Conservation (phyloP, 805 yeast species). For the Cyberlindnera amylophila region DNA sequence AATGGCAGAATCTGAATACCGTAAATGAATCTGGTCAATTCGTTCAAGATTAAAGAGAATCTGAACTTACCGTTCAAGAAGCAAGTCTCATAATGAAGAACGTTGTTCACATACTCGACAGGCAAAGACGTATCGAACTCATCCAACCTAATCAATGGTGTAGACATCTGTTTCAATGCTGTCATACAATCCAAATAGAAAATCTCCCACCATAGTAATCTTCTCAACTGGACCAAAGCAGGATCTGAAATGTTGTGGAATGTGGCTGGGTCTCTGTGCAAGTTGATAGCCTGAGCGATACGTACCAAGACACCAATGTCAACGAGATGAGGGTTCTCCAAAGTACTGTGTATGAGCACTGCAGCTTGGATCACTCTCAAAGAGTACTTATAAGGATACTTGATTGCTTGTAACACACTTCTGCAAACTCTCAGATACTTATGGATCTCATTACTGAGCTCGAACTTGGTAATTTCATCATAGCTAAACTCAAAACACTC, state of each 20-base stretch:
- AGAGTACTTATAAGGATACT: conserved; percentile 43
- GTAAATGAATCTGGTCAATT: conserved; percentile 47
- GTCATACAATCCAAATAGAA: conserved; percentile 56
- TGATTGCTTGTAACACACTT: conserved; percentile 45
- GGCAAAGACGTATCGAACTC: conserved; percentile 59
- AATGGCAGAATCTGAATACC: conserved; percentile 42
- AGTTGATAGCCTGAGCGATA: conserved; percentile 50
- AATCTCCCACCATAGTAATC: conserved; percentile 67
- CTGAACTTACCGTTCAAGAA: conserved; percentile 52
- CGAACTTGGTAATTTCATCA: conserved; percentile 28
- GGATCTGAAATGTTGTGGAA: conserved; percentile 46
- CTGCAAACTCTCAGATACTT: conserved; percentile 46
- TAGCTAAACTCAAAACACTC: conserved; percentile 57
- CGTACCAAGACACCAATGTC: conserved; percentile 53
- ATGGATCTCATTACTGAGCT: conserved; percentile 42
- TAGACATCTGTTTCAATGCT: conserved; percentile 50
- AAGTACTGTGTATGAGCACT: conserved; percentile 47
- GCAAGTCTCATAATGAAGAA: conserved; percentile 42
- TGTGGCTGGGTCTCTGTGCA: conserved; percentile 58
- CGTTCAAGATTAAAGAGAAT: conserved; percentile 49
- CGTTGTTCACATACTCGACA: conserved; percentile 37
- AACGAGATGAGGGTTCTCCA: conserved; percentile 54
- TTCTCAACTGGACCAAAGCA: conserved; percentile 46
- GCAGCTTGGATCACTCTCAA: conserved; percentile 42
- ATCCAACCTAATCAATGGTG: conserved; percentile 48